phyloP scores from a whole-genome alignment of 768 basidiomycete species.

The Mycena venus region DNA sequence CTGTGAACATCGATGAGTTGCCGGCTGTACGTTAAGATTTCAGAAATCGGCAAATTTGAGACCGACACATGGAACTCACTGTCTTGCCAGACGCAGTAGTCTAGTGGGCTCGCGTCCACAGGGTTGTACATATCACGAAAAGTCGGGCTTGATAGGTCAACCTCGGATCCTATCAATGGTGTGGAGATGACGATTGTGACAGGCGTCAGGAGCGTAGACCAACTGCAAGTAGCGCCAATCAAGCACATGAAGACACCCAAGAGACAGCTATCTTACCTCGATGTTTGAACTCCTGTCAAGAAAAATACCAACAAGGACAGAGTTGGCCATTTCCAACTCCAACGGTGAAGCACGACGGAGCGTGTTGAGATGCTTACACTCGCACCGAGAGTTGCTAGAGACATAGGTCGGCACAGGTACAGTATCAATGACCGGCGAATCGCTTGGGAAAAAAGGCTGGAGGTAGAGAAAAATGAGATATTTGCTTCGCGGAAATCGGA shows the following conservation, averaged over 20 bases:
- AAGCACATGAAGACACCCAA: too few species aligned
- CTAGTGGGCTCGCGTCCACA: too few species aligned
- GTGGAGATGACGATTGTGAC: not conserved
- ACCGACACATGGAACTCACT: too few species aligned
- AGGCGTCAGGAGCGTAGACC: constrained; percentile 11
- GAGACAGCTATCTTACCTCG: not conserved
- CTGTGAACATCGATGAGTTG: too few species aligned
- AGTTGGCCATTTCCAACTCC: not conserved
- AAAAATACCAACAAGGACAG: not conserved
- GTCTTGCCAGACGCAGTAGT: too few species aligned
- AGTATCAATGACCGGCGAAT: not conserved
- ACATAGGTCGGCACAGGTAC: not conserved
- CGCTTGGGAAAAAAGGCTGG: constrained; percentile 4
- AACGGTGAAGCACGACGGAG: not conserved
- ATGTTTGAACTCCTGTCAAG: not conserved
- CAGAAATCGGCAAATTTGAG: too few species aligned
- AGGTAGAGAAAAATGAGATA: too few species aligned
- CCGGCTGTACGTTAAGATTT: too few species aligned
- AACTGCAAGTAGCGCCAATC: not conserved
- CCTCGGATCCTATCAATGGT: not conserved
- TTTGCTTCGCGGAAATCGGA: too few species aligned
- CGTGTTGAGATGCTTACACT: not conserved
- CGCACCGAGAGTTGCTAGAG: not conserved
- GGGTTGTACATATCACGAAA: not conserved
- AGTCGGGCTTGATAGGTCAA: not conserved